These are phyloP conservation scores for Purpureocillium takamizusanense DNA, from an alignment of 2,329 filamentous ascomycete genomes.

Conservation along the genomic window DNA sequence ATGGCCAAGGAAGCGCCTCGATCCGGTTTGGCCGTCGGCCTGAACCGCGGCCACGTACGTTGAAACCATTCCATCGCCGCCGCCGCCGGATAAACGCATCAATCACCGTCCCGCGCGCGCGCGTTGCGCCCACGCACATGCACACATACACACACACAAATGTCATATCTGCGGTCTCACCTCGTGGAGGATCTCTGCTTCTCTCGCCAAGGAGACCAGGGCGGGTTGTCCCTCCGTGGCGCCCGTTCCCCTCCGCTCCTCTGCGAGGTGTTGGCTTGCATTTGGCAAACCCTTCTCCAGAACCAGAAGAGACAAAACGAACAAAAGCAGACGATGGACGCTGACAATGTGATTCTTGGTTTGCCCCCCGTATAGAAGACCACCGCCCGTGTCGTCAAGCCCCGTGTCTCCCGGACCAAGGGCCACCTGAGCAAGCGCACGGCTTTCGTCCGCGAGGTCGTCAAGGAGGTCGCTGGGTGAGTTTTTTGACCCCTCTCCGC, in stretches of 20 bases:
- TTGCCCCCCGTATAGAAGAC: slow-evolving; percentile 58
- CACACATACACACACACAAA: too few species aligned
- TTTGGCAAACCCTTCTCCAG: slow-evolving; percentile 1
- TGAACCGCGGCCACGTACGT: slow-evolving; percentile 59
- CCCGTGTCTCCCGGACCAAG: slow-evolving; percentile 78
- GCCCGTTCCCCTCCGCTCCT: too few species aligned
- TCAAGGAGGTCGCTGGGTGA: slow-evolving; percentile 96
- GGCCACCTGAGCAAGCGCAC: slow-evolving; percentile 95
- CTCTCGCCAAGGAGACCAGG: slow-evolving; percentile 2
- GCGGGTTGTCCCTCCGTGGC: too few species aligned
- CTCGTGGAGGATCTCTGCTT: slow-evolving; percentile 66
- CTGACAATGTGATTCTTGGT: slow-evolving; percentile 34
- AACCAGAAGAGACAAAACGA: too few species aligned
- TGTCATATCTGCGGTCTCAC: slow-evolving; percentile 44
- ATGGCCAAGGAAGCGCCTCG: slow-evolving; percentile 54
- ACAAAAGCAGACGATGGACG: slow-evolving; percentile 50
- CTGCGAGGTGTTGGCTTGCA: slow-evolving; percentile 15
- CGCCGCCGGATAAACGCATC: too few species aligned
- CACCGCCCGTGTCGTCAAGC: slow-evolving; percentile 68
- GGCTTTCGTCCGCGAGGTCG: slow-evolving; percentile 91
- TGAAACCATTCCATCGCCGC: too few species aligned
- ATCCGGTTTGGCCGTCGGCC: slow-evolving; percentile 51
- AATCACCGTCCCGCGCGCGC: too few species aligned
- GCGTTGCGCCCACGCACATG: too few species aligned
- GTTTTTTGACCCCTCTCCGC: too few species aligned